phyloP scores from a whole-genome alignment of 176 grass and related monocot genomes.

The Rhynchospora tenuis region DNA sequence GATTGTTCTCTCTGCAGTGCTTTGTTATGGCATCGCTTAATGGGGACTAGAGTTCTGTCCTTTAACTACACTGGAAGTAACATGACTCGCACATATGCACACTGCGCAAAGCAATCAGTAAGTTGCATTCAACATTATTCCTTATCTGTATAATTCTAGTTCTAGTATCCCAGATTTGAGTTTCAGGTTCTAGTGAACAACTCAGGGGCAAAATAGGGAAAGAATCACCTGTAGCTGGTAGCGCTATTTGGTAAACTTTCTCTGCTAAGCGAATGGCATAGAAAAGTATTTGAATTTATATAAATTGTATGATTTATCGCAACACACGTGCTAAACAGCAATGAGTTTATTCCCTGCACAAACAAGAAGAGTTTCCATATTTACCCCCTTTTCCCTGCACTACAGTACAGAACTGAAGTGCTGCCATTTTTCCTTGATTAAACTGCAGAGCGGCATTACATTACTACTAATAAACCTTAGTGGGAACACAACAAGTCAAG shows the following conservation, averaged over 20 bases:
- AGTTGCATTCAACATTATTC: no score
- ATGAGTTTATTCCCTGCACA: no score
- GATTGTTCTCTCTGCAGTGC: conserved; percentile 27
- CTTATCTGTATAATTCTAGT: no score
- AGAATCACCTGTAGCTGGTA: no score
- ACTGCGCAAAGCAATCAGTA: neutral
- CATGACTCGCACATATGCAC: conserved; percentile 32
- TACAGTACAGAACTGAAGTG: neutral
- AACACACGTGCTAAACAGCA: neutral
- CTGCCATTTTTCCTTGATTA: neutral
- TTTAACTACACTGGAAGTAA: conserved; percentile 39
- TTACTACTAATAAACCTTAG: conserved; percentile 75
- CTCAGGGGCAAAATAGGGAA: neutral
- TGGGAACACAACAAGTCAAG: conserved; percentile 32
- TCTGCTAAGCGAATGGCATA: neutral
- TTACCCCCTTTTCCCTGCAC: neutral
- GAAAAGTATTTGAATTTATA: neutral
- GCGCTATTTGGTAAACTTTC: no score
- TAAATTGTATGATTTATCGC: neutral
- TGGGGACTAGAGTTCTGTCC: conserved; percentile 57
- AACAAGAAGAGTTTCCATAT: neutral
- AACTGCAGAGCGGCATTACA: conserved; percentile 54
- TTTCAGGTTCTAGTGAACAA: neutral
- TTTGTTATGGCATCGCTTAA: conserved; percentile 76
- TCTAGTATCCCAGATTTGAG: neutral